Conservation (phyloP, 805 yeast genomes). For the Candida taoyuanica region DNA sequence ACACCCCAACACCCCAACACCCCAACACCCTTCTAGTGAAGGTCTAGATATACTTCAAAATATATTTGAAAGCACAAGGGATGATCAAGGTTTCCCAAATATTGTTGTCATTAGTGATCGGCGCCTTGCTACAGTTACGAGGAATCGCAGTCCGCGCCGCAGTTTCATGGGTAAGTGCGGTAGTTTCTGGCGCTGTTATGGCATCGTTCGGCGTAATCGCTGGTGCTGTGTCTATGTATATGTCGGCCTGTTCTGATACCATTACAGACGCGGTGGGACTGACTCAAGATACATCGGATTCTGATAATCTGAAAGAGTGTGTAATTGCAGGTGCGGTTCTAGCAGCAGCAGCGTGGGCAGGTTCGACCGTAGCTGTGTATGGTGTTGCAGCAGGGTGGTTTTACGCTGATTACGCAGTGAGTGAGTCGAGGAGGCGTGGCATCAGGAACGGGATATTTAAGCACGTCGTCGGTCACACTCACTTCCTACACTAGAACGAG, state of each 20-base stretch:
- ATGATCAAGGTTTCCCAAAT: background rate
- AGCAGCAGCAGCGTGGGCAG: background rate
- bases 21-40: no score
- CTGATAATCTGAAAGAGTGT: background rate
- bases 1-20: no score
- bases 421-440: background rate
- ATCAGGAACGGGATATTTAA: background rate
- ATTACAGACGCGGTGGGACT: background rate
- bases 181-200: background rate
- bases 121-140: background rate
- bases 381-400: background rate
- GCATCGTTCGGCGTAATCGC: background rate
- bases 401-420: background rate
- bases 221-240: background rate
- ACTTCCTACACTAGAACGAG: background rate
- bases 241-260: background rate
- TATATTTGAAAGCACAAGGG: background rate
- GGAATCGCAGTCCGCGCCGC: background rate
- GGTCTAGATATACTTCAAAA: background rate
- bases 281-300: background rate
- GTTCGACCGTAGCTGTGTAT: background rate
- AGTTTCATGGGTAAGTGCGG: background rate
- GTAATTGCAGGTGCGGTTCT: background rate
- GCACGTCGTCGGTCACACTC: background rate
- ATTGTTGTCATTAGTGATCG: background rate